Percentiles rank a stretch among this genome's conserved stretches.
phyloP scores from a whole-genome alignment of 306 rosid species.

The Begonia masoniana region DNA sequence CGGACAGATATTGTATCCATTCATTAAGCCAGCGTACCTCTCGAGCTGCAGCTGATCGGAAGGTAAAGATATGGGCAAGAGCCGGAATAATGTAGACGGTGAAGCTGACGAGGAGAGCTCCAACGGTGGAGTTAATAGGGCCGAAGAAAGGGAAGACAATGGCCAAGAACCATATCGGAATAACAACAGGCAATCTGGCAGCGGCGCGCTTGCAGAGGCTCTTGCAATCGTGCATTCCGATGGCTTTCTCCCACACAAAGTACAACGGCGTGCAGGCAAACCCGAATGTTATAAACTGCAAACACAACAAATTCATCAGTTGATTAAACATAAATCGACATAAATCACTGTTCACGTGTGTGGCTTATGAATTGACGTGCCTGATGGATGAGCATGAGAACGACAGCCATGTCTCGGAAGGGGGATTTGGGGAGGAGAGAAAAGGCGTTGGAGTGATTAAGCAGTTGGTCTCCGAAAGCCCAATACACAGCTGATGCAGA shows the following conservation, averaged over 20 bases:
- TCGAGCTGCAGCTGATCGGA: constrained; percentile 65
- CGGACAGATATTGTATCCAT: constrained; percentile 8
- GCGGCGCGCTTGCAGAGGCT: constrained; percentile 92
- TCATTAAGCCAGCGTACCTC: constrained; percentile 34
- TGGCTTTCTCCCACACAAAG: constrained; percentile 89
- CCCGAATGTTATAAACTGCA: constrained; percentile 92
- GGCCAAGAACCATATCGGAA: constrained; percentile 95
- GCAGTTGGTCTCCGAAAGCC: constrained; percentile 97
- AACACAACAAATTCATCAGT: neutral
- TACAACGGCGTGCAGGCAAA: constrained; percentile 96
- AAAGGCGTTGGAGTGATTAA: constrained; percentile 92
- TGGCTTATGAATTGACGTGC: constrained; percentile 11
- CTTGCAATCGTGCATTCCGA: constrained; percentile 85
- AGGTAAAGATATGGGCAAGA: constrained; percentile 78
- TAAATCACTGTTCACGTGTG: neutral
- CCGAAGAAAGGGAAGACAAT: constrained; percentile 92
- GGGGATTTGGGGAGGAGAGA: constrained; percentile 80
- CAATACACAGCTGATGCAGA: constrained; percentile 88
- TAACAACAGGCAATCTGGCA: constrained; percentile 81
- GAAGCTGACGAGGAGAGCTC: constrained; percentile 94
- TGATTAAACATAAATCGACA: neutral
- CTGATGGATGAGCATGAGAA: constrained; percentile 94
- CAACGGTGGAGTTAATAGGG: constrained; percentile 94
- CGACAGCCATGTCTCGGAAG: constrained; percentile 82
- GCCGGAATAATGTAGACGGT: constrained; percentile 95